Evolutionary conservation across 2,329 filamentous ascomycete genomes (phyloP).

Genomic region (Fusarium equiseti): DNA sequence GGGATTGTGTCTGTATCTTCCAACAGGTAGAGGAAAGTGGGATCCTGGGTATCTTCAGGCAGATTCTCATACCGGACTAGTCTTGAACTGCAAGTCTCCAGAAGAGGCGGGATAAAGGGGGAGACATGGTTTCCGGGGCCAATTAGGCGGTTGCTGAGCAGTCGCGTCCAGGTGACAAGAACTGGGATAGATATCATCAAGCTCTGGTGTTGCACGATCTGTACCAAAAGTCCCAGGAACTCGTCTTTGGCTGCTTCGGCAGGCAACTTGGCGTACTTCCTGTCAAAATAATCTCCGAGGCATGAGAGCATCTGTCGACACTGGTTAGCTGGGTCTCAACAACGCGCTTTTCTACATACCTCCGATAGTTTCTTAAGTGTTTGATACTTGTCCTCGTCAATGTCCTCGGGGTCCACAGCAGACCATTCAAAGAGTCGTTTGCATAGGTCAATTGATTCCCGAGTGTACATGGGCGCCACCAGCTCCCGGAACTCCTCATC

Average conservation of each 20-base stretch:
- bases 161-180: constrained; percentile 87
- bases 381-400: constrained; percentile 92
- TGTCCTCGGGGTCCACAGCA: constrained; percentile 80
- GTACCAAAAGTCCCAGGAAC: constrained; percentile 83
- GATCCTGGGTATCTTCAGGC: constrained; percentile 83
- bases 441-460: constrained; percentile 77
- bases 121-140: constrained; percentile 71
- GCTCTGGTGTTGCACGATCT: constrained; percentile 85
- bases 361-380: constrained; percentile 95
- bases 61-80: constrained; percentile 89
- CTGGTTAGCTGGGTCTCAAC: neutral
- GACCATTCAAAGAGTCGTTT: constrained; percentile 84
- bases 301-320: constrained; percentile 79
- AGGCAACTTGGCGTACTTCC: constrained; percentile 77
- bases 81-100: constrained; percentile 86
- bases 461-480: constrained; percentile 82
- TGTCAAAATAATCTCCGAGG: constrained; percentile 85
- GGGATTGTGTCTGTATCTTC: constrained; percentile 96
- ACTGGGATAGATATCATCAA: constrained; percentile 94
- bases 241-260: constrained; percentile 73
- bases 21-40: constrained; percentile 83
- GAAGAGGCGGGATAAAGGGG: constrained; percentile 76
- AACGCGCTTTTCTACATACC: constrained; percentile 60
- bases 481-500: constrained; percentile 83
- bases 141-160: constrained; percentile 79